phyloP scores from a whole-genome alignment of 2,329 filamentous ascomycete species.

The Phaeosphaeriaceae sp. region DNA sequence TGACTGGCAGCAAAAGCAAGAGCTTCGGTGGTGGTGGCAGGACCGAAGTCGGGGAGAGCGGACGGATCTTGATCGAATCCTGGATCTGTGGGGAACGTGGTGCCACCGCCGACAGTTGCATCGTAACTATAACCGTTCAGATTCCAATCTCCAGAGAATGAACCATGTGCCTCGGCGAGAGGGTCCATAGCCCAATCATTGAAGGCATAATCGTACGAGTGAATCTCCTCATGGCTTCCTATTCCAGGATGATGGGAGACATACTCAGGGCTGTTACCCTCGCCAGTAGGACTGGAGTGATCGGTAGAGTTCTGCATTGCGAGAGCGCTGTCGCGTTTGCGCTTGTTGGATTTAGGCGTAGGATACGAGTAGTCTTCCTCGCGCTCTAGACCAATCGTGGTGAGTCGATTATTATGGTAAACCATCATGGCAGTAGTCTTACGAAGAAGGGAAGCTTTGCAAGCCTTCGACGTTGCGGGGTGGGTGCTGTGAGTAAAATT shows the following conservation, averaged over 20 bases:
- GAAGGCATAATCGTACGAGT: background rate
- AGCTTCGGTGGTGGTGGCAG: background rate
- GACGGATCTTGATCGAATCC: no score
- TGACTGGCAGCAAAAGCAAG: background rate
- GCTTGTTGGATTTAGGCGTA: background rate
- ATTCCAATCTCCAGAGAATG: background rate
- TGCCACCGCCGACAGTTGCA: no score
- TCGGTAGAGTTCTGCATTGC: background rate
- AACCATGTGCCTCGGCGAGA: background rate
- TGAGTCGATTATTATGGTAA: constrained; percentile 20
- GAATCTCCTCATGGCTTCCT: no score
- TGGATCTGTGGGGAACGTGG: no score
- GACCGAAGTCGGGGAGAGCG: background rate
- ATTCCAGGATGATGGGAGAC: no score
- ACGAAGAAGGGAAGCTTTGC: background rate
- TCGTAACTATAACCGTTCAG: background rate
- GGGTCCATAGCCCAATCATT: background rate
- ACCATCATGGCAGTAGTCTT: constrained; percentile 12
- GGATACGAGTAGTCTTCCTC: background rate
- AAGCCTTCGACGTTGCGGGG: background rate
- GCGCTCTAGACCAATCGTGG: constrained; percentile 11
- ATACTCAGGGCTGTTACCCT: no score
- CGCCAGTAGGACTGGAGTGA: no score
- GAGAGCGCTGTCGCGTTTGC: background rate
- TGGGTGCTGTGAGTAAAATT: background rate